phyloP scores from a whole-genome alignment of 495 filamentous ascomycete species.

The Daldinia grandis region DNA sequence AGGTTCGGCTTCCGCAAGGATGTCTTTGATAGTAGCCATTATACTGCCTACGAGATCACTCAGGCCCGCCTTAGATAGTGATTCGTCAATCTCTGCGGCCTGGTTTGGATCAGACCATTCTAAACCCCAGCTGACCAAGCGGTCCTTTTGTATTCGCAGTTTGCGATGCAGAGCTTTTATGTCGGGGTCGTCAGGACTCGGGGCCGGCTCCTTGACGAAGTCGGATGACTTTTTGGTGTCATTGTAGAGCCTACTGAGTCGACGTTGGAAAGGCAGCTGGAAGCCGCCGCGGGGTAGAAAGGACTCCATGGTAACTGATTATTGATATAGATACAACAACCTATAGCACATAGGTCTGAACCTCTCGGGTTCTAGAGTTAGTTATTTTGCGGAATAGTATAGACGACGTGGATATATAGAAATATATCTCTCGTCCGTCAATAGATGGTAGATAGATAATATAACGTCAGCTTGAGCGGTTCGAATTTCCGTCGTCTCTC shows the following conservation, averaged over 20 bases:
- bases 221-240: constrained; percentile 91
- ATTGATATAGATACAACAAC: background rate
- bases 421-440: background rate
- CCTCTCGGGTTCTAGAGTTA: background rate
- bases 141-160: constrained; percentile 72
- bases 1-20: constrained; percentile 83
- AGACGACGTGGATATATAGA: background rate
- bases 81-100: constrained; percentile 84
- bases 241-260: constrained; percentile 88
- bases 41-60: constrained; percentile 89
- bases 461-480: background rate
- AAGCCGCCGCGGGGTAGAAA: constrained; percentile 56
- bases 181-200: constrained; percentile 63
- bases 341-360: background rate
- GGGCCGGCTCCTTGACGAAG: constrained; percentile 76
- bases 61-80: constrained; percentile 80
- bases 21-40: constrained; percentile 87
- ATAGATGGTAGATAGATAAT: background rate
- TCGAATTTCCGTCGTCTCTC: background rate
- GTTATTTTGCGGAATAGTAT: background rate
- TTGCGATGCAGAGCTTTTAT: constrained; percentile 65
- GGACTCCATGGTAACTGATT: constrained; percentile 54
- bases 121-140: constrained; percentile 86
- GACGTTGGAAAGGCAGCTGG: constrained; percentile 66
- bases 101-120: constrained; percentile 82